Base-by-base conservation (phyloP, 2,329 filamentous ascomycete genomes). In the Colletotrichum plurivorum region DNA sequence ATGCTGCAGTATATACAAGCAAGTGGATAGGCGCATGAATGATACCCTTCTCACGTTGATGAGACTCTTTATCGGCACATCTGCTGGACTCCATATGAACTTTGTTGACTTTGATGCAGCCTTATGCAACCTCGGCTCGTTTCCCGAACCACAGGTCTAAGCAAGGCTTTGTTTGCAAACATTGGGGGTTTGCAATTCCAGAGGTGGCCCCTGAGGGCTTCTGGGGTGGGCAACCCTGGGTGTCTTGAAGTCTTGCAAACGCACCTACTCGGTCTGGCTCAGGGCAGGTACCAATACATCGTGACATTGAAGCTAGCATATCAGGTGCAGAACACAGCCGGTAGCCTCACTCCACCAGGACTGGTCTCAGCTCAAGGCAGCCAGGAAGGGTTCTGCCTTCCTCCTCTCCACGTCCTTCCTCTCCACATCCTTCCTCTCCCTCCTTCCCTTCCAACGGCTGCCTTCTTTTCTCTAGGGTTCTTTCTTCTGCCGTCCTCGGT, bases 11-110 rank as follows among this genome's bases (percentile, higher is more conserved):
- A 25, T 22, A 31, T 62, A 62, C 22, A 62, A 43, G 41, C 15
- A 43, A 46, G 39, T 66, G 54, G 61, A 59, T 54, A 25, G 61
- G 39, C 16, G 54, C 36, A 61, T 45, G 10, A 54, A 66, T 67
- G 62, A 69, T 67, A 69, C 67, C 67, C 67, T 20, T 66, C 62
- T 60, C 62, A 45, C 62, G 20, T 46, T 18, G 43, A 55, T 67
- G 67, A 60, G 63, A 54, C 36, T 46, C 13, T 55, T 52, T 61
- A 27, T 61, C 13, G 27, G n/a, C 12, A 22, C 45, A 46, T 22
- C 22, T 46, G 25, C 41, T 27, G 13, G 20, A 13, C 20, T 62
- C 41, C 15, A 18, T 12, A 31, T n/a, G n/a, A 31, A 27, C 36
- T 52, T 52, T 53, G 36, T 61, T 45, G 46, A 62, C 12, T 12